Conservation (phyloP, 176 grass and related monocot species). For the Panicum miliaceum region DNA sequence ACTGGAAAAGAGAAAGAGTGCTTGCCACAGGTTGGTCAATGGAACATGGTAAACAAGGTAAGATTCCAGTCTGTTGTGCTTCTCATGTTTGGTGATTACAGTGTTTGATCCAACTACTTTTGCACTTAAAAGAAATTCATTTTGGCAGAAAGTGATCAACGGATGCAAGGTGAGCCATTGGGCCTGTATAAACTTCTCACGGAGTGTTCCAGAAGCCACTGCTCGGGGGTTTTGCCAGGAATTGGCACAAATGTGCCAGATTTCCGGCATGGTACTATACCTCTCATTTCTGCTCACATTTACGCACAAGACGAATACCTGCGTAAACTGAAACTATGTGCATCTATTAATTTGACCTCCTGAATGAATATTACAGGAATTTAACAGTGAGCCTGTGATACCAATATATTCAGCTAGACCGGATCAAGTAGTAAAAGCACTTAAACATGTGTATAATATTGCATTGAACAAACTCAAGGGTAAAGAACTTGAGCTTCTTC, state of each 20-base stretch:
- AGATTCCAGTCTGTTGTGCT: not conserved
- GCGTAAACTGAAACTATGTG: not conserved
- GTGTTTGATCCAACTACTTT: not conserved
- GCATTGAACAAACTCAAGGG: constrained; percentile 88
- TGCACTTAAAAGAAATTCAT: constrained; percentile 1
- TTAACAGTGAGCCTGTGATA: constrained; percentile 90
- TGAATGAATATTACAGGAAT: constrained; percentile 62
- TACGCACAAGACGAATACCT: not conserved
- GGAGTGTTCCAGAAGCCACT: constrained; percentile 96
- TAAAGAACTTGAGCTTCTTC: constrained; percentile 97
- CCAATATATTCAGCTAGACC: constrained; percentile 94
- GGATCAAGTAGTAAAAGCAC: constrained; percentile 89
- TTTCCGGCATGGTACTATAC: constrained; percentile 94
- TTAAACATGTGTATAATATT: constrained; percentile 90
- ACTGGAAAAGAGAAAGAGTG: constrained; percentile 98
- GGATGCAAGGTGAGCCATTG: constrained; percentile 88
- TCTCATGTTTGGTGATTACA: not conserved
- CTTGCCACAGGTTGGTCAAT: constrained; percentile 96
- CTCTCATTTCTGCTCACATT: constrained; percentile 14
- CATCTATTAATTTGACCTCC: constrained; percentile 25
- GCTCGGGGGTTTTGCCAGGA: constrained; percentile 95
- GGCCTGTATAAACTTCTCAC: constrained; percentile 99
- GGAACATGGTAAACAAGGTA: constrained; percentile 99
- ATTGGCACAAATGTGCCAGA: constrained; percentile 95
- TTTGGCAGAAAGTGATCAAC: constrained; percentile 95